Evolutionary conservation across 2,329 filamentous ascomycete genomes (phyloP).

Genomic region (Cryphonectria nitschkei): DNA sequence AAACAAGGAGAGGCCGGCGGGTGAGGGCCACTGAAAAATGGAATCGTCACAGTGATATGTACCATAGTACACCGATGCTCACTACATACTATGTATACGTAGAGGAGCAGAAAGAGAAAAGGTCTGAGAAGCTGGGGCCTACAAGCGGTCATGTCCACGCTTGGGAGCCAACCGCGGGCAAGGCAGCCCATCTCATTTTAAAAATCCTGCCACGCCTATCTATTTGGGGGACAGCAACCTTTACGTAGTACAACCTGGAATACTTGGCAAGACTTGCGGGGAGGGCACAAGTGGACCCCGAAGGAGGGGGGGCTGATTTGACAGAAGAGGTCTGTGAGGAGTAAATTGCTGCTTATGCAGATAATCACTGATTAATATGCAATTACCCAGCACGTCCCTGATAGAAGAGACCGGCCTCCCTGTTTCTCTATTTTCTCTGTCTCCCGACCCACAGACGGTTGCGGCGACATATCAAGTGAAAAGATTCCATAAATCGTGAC

Average conservation of each 20-base stretch:
- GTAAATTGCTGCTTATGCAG: constrained; percentile 15
- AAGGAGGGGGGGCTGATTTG: neutral
- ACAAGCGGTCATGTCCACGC: neutral
- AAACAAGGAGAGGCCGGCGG: neutral
- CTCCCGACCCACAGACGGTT: no score
- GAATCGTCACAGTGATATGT: neutral
- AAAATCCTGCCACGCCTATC: constrained; percentile 21
- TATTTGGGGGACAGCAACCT: constrained; percentile 13
- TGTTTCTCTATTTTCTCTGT: neutral
- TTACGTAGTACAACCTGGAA: neutral
- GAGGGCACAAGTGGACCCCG: neutral
- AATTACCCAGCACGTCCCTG: constrained; percentile 1
- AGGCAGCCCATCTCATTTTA: constrained; percentile 18
- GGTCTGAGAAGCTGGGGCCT: neutral
- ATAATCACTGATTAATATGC: neutral
- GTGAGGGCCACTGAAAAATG: neutral
- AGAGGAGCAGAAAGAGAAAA: neutral
- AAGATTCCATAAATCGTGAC: neutral
- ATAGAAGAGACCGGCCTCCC: neutral
- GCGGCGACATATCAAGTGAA: neutral
- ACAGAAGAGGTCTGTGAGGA: constrained; percentile 1
- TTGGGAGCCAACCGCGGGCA: neutral
- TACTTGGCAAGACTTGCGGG: neutral
- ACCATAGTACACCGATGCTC: no score
- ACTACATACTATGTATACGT: no score